These are phyloP conservation scores for Collybia sordida DNA, from an alignment of 768 basidiomycete species.

Conservation along the genomic window DNA sequence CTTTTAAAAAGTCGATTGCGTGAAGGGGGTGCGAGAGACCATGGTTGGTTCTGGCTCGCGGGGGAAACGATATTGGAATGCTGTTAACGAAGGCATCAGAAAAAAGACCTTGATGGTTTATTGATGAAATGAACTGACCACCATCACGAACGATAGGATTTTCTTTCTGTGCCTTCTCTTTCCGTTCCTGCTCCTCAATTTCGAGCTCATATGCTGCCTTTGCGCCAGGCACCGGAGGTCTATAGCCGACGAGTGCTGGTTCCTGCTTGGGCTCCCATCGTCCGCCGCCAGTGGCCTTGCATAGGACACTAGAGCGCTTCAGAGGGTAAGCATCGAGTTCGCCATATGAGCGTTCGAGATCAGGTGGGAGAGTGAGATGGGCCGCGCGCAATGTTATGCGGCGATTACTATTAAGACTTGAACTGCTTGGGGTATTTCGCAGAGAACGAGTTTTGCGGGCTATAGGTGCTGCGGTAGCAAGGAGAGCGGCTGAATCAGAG, in stretches of 20 bases:
- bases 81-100: constrained; percentile 23
- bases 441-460: constrained; percentile 29
- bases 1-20: constrained; percentile 60
- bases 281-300: constrained; percentile 79
- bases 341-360: constrained; percentile 54
- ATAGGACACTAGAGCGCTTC: constrained; percentile 60
- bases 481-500: constrained; percentile 18
- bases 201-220: constrained; percentile 70
- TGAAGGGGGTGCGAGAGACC: constrained; percentile 45
- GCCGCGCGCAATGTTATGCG: constrained; percentile 28
- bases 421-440: constrained; percentile 29
- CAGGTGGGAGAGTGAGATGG: constrained; percentile 39
- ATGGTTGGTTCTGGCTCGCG: constrained; percentile 45
- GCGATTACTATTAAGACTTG: constrained; percentile 32
- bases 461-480: constrained; percentile 23
- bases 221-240: constrained; percentile 61
- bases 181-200: constrained; percentile 65
- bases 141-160: constrained; percentile 72
- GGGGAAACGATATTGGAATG: constrained; percentile 67
- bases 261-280: constrained; percentile 73
- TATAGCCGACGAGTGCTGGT: constrained; percentile 43
- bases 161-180: constrained; percentile 42
- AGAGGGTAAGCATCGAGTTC: constrained; percentile 78
- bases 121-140: constrained; percentile 11
- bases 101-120: no score